Evolutionary conservation across 2,329 filamentous ascomycete genomes (phyloP).

Genomic region (Fragosphaeria purpurea): DNA sequence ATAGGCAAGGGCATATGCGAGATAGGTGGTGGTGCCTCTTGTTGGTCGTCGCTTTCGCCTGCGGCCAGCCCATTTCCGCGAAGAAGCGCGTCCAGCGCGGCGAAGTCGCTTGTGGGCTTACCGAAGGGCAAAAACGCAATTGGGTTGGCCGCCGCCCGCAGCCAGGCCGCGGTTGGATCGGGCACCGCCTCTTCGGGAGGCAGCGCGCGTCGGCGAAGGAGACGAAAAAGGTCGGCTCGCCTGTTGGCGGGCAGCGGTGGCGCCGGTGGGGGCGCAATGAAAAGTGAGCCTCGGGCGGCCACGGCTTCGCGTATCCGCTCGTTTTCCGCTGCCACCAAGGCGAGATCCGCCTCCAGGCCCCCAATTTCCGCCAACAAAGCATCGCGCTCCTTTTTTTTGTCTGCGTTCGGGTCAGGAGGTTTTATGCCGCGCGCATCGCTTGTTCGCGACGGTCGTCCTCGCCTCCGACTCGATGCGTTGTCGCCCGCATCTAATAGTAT

Average conservation of each 20-base stretch:
- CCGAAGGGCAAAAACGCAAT: conserved; percentile 42
- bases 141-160: conserved; percentile 41
- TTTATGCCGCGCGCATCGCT: conserved; percentile 31
- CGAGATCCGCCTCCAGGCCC: conserved; percentile 48
- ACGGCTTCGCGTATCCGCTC: conserved; percentile 32
- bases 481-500: background rate
- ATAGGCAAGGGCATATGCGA: conserved; percentile 59
- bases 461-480: background rate
- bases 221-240: conserved; percentile 27
- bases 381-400: conserved; percentile 43
- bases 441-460: background rate
- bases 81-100: background rate
- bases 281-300: too few relatives aligned
- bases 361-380: conserved; percentile 45
- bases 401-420: conserved; percentile 30
- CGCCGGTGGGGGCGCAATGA: background rate
- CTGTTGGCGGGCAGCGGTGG: conserved; percentile 18
- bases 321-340: conserved; percentile 47
- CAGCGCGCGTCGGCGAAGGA: conserved; percentile 32
- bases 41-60: too few relatives aligned
- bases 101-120: conserved; percentile 18
- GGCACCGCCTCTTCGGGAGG: conserved; percentile 18
- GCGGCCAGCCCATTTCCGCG: too few relatives aligned
- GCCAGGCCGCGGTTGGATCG: conserved; percentile 29
- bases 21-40: conserved; percentile 24